Conservation (phyloP, 805 yeast species). For the Dipodascopsis uninucleata region DNA sequence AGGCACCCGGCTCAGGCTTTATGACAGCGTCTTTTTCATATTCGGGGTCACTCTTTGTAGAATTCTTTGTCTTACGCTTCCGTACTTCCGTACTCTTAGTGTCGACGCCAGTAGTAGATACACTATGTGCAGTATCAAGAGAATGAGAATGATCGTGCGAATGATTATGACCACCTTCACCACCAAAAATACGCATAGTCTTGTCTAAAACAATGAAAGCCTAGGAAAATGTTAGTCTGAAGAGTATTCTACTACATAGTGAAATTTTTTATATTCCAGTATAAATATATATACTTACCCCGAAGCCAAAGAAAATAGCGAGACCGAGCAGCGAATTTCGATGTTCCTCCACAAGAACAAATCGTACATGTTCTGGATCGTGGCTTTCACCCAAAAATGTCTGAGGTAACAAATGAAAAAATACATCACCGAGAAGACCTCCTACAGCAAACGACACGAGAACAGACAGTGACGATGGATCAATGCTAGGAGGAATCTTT, state of each 20-base stretch:
- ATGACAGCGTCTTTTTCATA: neutral
- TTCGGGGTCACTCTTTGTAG: constrained; percentile 2
- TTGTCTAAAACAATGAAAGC: constrained; percentile 62
- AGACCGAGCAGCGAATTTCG: constrained; percentile 50
- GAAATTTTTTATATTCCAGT: neutral
- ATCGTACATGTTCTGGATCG: constrained; percentile 38
- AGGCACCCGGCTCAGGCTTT: constrained; percentile 24
- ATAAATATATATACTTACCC: constrained; percentile 29
- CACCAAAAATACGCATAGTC: constrained; percentile 46
- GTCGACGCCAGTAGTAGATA: constrained; percentile 13
- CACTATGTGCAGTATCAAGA: constrained; percentile 21
- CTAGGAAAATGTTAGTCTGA: constrained; percentile 1
- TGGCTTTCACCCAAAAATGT: constrained; percentile 54
- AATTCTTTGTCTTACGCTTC: constrained; percentile 24
- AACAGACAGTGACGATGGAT: constrained; percentile 48
- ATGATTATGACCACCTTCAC: constrained; percentile 41
- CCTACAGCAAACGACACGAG: constrained; percentile 74
- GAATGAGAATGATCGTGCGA: constrained; percentile 45
- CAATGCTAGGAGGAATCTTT: constrained; percentile 52
- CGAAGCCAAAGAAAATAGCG: constrained; percentile 58
- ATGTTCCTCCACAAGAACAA: constrained; percentile 51
- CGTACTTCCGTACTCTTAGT: constrained; percentile 25
- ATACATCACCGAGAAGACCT: constrained; percentile 70
- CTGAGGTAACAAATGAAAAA: constrained; percentile 68
- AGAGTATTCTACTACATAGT: neutral